These are phyloP conservation scores for Neurospora sublineolata DNA, from an alignment of 495 filamentous ascomycete species.

Conservation along the genomic window DNA sequence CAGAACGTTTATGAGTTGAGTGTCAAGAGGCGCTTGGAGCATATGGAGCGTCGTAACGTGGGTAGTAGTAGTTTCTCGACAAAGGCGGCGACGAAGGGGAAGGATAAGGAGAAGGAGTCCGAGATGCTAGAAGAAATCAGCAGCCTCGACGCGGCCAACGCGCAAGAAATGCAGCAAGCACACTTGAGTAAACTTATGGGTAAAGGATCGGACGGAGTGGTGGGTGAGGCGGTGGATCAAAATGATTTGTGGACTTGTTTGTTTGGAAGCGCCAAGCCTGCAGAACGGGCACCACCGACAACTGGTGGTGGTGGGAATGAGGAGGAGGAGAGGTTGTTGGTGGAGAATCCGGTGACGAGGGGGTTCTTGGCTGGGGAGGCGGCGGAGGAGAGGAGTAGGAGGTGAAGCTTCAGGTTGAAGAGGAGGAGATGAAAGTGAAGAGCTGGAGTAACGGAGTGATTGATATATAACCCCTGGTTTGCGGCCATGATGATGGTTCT, in stretches of 20 bases:
- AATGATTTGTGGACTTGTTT: constrained; percentile 85
- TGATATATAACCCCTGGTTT: background rate
- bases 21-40: constrained; percentile 61
- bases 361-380: constrained; percentile 22
- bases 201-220: constrained; percentile 41
- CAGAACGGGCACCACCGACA: background rate
- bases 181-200: constrained; percentile 55
- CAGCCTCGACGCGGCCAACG: constrained; percentile 70
- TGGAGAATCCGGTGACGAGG: constrained; percentile 8
- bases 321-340: background rate
- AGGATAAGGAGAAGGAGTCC: constrained; percentile 21
- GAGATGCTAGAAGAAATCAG: constrained; percentile 12
- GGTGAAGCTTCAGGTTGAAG: background rate
- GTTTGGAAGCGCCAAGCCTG: constrained; percentile 47
- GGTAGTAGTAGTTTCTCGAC: background rate
- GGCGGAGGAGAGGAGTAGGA: constrained; percentile 13
- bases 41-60: constrained; percentile 44
- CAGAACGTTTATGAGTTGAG: constrained; percentile 81
- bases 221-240: constrained; percentile 71
- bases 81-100: constrained; percentile 8
- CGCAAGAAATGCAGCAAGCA: constrained; percentile 64
- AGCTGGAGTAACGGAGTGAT: background rate
- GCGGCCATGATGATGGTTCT: background rate
- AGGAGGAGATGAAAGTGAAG: background rate
- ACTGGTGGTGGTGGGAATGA: background rate